Conservation (phyloP, 1,284 basidiomycete species). For the Macrocybe sp. region DNA sequence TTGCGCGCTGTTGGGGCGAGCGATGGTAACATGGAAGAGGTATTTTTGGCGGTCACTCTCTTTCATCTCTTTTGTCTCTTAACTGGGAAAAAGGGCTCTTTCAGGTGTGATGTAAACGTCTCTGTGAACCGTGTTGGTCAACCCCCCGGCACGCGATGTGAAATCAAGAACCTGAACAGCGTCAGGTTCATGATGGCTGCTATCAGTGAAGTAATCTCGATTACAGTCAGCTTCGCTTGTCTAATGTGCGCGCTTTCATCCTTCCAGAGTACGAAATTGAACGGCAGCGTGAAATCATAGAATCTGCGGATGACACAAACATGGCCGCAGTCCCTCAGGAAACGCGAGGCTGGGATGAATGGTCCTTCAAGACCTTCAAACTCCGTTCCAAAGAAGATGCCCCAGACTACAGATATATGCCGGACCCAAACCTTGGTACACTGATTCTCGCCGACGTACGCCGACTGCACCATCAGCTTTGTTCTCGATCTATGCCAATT, state of each 20-base stretch:
- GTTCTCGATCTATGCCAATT: background rate
- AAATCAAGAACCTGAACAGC: slow-evolving; percentile 97
- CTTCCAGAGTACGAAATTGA: slow-evolving; percentile 44
- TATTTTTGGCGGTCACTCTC: slow-evolving; percentile 22
- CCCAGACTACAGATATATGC: slow-evolving; percentile 98
- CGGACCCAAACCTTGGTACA: slow-evolving; percentile 89
- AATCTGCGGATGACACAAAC: slow-evolving; percentile 17
- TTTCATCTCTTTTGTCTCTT: too few species aligned
- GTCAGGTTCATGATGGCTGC: slow-evolving; percentile 84
- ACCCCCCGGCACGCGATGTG: slow-evolving; percentile 82
- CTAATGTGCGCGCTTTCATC: slow-evolving; percentile 4
- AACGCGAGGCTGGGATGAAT: slow-evolving; percentile 89
- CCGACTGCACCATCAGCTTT: background rate
- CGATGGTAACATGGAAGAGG: slow-evolving; percentile 98
- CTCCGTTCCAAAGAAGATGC: slow-evolving; percentile 91
- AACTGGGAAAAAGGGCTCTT: slow-evolving; percentile 67
- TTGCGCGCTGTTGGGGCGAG: slow-evolving; percentile 84
- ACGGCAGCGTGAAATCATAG: slow-evolving; percentile 65
- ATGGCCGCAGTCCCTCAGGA: slow-evolving; percentile 63
- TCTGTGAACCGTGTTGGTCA: slow-evolving; percentile 72
- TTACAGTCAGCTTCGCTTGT: slow-evolving; percentile 20
- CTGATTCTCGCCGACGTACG: slow-evolving; percentile 60
- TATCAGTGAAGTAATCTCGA: slow-evolving; percentile 50
- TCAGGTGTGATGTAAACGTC: slow-evolving; percentile 95
- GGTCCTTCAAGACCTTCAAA: slow-evolving; percentile 74